Evolutionary conservation across 2,329 filamentous ascomycete genomes (phyloP).

Genomic region (Aplosporella prunicola): DNA sequence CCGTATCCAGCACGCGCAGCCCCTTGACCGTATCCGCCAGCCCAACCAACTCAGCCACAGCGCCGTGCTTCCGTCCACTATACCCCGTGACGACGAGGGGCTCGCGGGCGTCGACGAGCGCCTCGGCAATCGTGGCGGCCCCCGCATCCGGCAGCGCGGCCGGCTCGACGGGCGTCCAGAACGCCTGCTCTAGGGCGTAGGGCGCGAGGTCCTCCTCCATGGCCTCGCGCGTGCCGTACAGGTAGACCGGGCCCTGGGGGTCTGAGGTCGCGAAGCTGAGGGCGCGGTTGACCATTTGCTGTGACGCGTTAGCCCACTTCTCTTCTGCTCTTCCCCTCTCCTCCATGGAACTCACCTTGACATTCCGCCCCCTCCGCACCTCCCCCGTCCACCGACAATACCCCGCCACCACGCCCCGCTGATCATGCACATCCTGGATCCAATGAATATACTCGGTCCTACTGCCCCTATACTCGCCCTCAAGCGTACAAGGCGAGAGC

Average conservation of each 20-base stretch:
- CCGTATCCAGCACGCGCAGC: slow-evolving; percentile 63
- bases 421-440: slow-evolving; percentile 76
- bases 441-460: slow-evolving; percentile 78
- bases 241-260: slow-evolving; percentile 70
- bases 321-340: slow-evolving; percentile 3
- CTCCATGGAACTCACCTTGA: slow-evolving; percentile 50
- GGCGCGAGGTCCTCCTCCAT: slow-evolving; percentile 70
- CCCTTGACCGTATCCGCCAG: slow-evolving; percentile 60
- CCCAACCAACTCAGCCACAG: slow-evolving; percentile 53
- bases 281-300: slow-evolving; percentile 76
- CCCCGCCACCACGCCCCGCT: slow-evolving; percentile 70
- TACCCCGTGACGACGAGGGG: slow-evolving; percentile 66
- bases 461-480: slow-evolving; percentile 63
- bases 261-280: slow-evolving; percentile 71
- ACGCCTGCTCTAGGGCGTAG: slow-evolving; percentile 49
- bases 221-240: slow-evolving; percentile 68
- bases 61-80: slow-evolving; percentile 56
- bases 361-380: slow-evolving; percentile 73
- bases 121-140: slow-evolving; percentile 50
- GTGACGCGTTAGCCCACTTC: too few species aligned
- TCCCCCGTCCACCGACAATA: slow-evolving; percentile 79
- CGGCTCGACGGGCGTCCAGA: slow-evolving; percentile 63
- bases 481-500: slow-evolving; percentile 64
- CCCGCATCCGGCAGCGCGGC: slow-evolving; percentile 50
- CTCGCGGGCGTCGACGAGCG: slow-evolving; percentile 53